These are phyloP conservation scores for Fusarium keratoplasticum DNA, from an alignment of 2,329 filamentous ascomycete species.

Conservation along the genomic window DNA sequence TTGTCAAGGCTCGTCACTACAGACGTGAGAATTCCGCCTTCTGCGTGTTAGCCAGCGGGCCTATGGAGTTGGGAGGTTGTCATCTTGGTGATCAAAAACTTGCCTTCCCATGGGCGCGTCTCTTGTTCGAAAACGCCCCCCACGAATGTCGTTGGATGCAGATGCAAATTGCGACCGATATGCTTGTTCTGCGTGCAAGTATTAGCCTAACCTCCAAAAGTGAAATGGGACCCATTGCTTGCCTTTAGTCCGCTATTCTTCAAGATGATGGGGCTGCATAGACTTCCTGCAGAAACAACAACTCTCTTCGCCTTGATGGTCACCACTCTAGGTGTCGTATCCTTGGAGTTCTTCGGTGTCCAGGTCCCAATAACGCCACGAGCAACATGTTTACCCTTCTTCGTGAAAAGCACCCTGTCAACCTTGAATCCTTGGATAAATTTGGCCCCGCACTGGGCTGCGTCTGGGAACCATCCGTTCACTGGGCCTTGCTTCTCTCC, in stretches of 20 bases:
- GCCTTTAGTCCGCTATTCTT: neutral
- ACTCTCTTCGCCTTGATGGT: neutral
- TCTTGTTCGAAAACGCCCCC: neutral
- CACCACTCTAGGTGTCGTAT: neutral
- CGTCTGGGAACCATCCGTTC: neutral
- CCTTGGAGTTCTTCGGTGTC: neutral
- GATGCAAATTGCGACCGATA: neutral
- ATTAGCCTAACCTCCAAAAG: neutral
- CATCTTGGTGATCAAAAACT: neutral
- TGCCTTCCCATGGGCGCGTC: neutral
- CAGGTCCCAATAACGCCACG: neutral
- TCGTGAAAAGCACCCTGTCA: neutral
- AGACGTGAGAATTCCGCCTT: neutral
- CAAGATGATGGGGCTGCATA: neutral
- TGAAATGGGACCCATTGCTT: neutral
- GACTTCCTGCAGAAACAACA: neutral
- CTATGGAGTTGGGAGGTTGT: too few species aligned
- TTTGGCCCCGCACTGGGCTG: neutral
- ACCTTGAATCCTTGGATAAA: neutral
- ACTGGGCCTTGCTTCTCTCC: neutral
- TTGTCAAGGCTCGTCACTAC: neutral
- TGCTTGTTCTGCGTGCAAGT: neutral
- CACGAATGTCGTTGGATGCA: neutral
- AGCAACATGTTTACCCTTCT: neutral
- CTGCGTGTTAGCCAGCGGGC: neutral